Evolutionary conservation across 1,139 yeast species (phyloP), one percentile per base, ranked within the genome.

Genomic region (Pichia norvegensis): DNA sequence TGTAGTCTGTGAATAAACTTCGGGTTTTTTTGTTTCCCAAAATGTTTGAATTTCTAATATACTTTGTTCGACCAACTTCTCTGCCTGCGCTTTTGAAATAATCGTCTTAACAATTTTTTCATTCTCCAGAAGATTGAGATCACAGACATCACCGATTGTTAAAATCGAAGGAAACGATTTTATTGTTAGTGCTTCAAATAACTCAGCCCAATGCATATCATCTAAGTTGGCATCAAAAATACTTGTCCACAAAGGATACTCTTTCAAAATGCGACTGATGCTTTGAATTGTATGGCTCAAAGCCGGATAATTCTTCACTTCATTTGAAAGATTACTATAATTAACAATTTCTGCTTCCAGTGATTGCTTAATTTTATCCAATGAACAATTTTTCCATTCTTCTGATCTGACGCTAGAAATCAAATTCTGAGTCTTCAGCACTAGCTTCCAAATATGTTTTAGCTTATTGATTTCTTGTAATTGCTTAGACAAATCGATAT

Each of bases 21-120:
- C 84, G 48, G 85, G 75, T 0, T 72, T 61, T 0, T 61, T 56
- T 0, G 48, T 48, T 0, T 62, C 52, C 90, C 90, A 83, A 4
- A 62, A 68, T 0, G 55, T 56, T 43, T 67, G 68, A 13, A 90
- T 76, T 8, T 66, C 60, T 1, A 55, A 55, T 10, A 67, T 43
- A 13, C 79, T 74, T 17, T 73, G 77, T 50, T 83, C 87, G 8
- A 92, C 67, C 0, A 77, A 70, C 48, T 74, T 69, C 57, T 92
- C 97, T 21, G 86, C 84, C 49, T 76, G 77, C 0, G 97, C 97
- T 51, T 74, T 78, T 1, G 70, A 68, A 4, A 86, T 56, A 1
- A 84, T 63, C 0, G 73, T 66, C 42, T 72, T 73, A 4, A 90
- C 65, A 1, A 62, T 49, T 2, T 58, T 55, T 40, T 74, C 76